Conservation (phyloP, 768 basidiomycete species). For the Leccinum boreale region DNA sequence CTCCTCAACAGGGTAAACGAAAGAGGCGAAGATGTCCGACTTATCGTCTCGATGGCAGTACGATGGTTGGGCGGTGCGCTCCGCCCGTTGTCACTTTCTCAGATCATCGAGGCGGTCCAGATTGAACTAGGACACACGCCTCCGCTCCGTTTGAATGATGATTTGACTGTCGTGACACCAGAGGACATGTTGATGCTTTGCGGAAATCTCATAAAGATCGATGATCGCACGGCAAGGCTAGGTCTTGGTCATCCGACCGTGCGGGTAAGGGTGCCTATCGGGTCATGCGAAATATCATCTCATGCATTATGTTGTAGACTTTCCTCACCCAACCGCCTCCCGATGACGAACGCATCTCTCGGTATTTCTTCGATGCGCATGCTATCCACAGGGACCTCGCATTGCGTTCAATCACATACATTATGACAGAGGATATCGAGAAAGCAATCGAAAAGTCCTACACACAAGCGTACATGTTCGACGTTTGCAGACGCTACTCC, state of each 20-base stretch:
- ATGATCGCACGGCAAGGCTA: constrained; percentile 17
- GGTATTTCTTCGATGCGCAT: constrained; percentile 23
- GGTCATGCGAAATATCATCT: neutral
- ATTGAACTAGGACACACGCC: constrained; percentile 22
- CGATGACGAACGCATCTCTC: constrained; percentile 5
- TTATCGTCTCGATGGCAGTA: constrained; percentile 23
- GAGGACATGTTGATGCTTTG: constrained; percentile 26
- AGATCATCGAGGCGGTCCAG: constrained; percentile 28
- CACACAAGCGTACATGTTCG: constrained; percentile 24
- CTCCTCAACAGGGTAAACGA: constrained; percentile 22
- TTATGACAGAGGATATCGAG: constrained; percentile 24
- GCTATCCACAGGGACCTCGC: constrained; percentile 27
- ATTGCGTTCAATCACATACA: constrained; percentile 28
- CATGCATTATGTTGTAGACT: constrained; percentile 8
- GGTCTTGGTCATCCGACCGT: constrained; percentile 23
- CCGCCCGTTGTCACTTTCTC: constrained; percentile 24
- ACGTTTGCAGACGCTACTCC: constrained; percentile 23
- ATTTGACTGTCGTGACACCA: constrained; percentile 22
- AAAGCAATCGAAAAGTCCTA: constrained; percentile 22
- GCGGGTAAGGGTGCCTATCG: constrained; percentile 13
- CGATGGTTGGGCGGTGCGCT: constrained; percentile 27
- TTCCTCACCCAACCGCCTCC: constrained; percentile 23
- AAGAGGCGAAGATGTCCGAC: constrained; percentile 20
- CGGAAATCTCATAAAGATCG: constrained; percentile 27
- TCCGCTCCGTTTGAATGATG: constrained; percentile 24